Percentiles rank a stretch among this genome's conserved stretches.
These are phyloP conservation scores for Monosporozyma aquatica DNA, from an alignment of 805 yeast species.

Conservation along the genomic window DNA sequence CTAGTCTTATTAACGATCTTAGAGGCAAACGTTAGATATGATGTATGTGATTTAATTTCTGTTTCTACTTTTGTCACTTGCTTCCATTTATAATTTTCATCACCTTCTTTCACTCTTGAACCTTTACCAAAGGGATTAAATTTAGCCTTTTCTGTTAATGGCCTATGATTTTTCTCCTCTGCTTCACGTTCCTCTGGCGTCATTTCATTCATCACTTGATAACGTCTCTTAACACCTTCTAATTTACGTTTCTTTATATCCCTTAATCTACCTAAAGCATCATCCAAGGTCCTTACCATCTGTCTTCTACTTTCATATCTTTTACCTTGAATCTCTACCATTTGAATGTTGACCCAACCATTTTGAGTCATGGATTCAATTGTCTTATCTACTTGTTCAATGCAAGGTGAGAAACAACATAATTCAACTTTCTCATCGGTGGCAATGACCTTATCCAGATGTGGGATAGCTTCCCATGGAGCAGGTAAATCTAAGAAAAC, in stretches of 20 bases:
- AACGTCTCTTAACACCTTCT: conserved; percentile 53
- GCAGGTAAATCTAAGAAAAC: conserved; percentile 89
- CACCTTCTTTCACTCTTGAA: conserved; percentile 78
- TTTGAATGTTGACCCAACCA: conserved; percentile 82
- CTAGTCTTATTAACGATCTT: conserved; percentile 28
- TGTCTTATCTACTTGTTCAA: conserved; percentile 90
- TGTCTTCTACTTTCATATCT: conserved; percentile 86
- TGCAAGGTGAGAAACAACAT: conserved; percentile 96
- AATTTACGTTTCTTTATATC: conserved; percentile 68
- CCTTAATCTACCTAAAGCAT: conserved; percentile 67
- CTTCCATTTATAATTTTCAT: conserved; percentile 66
- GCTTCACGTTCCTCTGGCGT: conserved; percentile 20
- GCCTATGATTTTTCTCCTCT: conserved; percentile 13
- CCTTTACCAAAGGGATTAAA: conserved; percentile 95
- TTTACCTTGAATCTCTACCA: conserved; percentile 81
- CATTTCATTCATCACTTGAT: conserved; percentile 22
- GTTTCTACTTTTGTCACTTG: conserved; percentile 76
- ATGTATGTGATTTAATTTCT: conserved; percentile 88
- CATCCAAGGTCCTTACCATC: conserved; percentile 74
- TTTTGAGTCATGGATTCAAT: conserved; percentile 59
- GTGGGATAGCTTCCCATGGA: conserved; percentile 93
- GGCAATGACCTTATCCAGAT: conserved; percentile 51
- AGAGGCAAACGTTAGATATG: conserved; percentile 84
- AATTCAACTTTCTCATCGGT: conserved; percentile 48
- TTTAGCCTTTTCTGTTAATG: conserved; percentile 38